Percentiles rank a stretch among this genome's conserved stretches.
These are phyloP conservation scores for Eleusine indica DNA, from an alignment of 176 grass and related monocot species.

Conservation along the genomic window DNA sequence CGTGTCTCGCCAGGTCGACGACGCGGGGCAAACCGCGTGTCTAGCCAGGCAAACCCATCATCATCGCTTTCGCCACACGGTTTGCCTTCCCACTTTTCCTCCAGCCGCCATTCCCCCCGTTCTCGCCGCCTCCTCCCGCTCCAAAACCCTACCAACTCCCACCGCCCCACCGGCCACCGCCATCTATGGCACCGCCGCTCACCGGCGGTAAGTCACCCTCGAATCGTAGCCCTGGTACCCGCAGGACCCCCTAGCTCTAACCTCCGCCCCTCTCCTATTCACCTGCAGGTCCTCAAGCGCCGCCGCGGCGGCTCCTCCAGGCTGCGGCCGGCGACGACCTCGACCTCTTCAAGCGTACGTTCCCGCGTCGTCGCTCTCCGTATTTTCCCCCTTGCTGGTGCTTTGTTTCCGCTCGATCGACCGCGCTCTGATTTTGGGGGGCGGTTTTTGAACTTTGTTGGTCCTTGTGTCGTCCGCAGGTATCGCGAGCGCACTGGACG, in stretches of 20 bases:
- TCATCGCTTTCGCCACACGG: too few relatives aligned
- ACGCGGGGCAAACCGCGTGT: too few relatives aligned
- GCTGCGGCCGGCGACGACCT: constrained; percentile 15
- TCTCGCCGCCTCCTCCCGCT: too few relatives aligned
- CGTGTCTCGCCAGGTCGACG: too few relatives aligned
- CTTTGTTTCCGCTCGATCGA: background rate
- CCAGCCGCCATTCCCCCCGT: background rate
- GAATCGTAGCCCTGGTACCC: background rate
- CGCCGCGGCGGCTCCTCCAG: constrained; percentile 21
- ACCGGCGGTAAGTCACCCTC: background rate
- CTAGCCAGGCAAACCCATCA: too few relatives aligned
- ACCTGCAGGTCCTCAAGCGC: background rate
- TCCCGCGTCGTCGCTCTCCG: background rate
- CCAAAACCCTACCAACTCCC: constrained; percentile 1
- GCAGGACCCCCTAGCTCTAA: background rate
- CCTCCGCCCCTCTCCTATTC: background rate
- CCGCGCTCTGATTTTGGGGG: background rate
- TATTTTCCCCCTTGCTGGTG: background rate
- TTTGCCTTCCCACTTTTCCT: too few relatives aligned
- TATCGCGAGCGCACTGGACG: constrained; percentile 2
- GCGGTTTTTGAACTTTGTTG: background rate
- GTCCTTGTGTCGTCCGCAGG: background rate
- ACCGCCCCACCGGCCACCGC: background rate
- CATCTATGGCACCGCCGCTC: constrained; percentile 2
- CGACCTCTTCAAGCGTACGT: constrained; percentile 25